Conservation (phyloP, 1,139 yeast species). For the Diutina rugosa region DNA sequence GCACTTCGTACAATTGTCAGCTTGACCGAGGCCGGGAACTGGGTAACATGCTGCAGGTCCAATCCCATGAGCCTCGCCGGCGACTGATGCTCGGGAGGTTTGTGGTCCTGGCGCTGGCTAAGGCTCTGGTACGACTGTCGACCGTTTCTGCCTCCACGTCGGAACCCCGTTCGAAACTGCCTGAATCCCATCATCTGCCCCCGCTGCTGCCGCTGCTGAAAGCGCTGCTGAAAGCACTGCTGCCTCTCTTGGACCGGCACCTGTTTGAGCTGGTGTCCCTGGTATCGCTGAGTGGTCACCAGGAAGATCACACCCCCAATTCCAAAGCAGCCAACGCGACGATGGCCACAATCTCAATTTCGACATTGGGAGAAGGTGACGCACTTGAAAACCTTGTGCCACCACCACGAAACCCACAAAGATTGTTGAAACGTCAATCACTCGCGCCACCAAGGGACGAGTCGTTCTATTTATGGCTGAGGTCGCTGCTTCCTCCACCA, state of each 20-base stretch:
- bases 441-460: neutral
- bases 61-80: neutral
- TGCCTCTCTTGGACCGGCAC: neutral
- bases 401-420: neutral
- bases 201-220: neutral
- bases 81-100: neutral
- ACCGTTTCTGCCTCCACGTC: neutral
- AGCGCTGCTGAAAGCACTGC: neutral
- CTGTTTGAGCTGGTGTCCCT: neutral
- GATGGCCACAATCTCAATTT: neutral
- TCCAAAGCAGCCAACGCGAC: neutral
- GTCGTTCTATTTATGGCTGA: neutral
- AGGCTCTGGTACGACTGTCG: neutral
- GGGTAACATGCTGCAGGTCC: neutral
- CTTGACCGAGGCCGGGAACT: neutral
- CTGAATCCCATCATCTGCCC: neutral
- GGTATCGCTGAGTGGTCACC: neutral
- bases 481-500: neutral
- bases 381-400: neutral
- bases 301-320: neutral
- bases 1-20: neutral
- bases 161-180: neutral
- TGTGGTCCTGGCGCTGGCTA: neutral
- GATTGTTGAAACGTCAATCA: neutral
- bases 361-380: neutral